These are phyloP conservation scores for Tanacetum coccineum DNA, from an alignment of 129 eudicot species.

Conservation along the genomic window DNA sequence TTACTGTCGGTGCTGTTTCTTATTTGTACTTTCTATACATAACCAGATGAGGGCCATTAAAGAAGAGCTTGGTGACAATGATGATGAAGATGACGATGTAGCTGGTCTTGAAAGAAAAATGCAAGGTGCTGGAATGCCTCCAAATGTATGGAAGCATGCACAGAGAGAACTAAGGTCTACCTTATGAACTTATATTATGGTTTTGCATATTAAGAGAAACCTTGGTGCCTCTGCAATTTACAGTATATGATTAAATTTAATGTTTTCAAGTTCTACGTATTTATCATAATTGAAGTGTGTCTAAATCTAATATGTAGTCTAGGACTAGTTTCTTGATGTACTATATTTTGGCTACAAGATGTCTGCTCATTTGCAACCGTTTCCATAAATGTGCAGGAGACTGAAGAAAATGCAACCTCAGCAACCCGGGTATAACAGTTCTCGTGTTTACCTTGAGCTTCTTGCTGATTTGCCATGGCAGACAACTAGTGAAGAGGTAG, in stretches of 20 bases:
- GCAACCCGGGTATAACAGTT: slow-evolving; percentile 96
- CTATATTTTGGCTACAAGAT: neutral
- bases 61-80: slow-evolving; percentile 99
- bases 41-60: slow-evolving; percentile 95
- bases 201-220: no score
- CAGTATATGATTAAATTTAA: neutral
- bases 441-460: slow-evolving; percentile 93
- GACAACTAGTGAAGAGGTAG: slow-evolving; percentile 75
- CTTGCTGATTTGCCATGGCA: slow-evolving; percentile 98
- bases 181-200: neutral
- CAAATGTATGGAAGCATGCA: slow-evolving; percentile 97
- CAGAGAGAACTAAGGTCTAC: slow-evolving; percentile 88
- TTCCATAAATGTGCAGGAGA: slow-evolving; percentile 54
- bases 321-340: neutral
- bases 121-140: slow-evolving; percentile 96
- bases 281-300: slow-evolving; percentile 4
- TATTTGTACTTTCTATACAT: neutral
- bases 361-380: slow-evolving; percentile 20
- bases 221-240: no score
- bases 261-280: neutral
- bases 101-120: slow-evolving; percentile 94
- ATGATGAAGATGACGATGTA: slow-evolving; percentile 97
- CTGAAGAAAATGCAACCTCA: slow-evolving; percentile 98
- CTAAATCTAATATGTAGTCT: neutral
- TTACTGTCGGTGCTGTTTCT: slow-evolving; percentile 13